Evolutionary conservation across 2,329 filamentous ascomycete species (phyloP).

Genomic region (Ascochyta clinopodiicola): DNA sequence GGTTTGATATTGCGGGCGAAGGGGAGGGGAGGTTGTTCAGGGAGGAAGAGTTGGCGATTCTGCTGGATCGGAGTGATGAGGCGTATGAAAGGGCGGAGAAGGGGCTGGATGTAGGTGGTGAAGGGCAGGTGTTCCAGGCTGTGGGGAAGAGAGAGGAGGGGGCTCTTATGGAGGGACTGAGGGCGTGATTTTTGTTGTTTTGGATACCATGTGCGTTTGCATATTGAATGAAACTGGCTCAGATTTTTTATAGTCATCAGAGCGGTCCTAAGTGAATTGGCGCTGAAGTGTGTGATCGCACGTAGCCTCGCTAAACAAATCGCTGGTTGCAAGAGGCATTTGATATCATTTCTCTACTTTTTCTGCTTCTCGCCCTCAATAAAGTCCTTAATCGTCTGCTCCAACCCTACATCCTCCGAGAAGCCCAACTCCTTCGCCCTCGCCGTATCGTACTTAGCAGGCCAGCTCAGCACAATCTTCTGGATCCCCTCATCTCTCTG

Average conservation of each 20-base stretch:
- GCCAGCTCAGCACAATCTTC: slow-evolving; percentile 64
- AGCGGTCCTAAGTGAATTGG: too few species aligned
- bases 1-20: slow-evolving; percentile 61
- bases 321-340: background rate
- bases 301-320: too few species aligned
- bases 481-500: slow-evolving; percentile 58
- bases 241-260: too few species aligned
- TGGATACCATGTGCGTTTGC: background rate
- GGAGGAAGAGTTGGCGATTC: slow-evolving; percentile 74
- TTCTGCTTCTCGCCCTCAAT: slow-evolving; percentile 38
- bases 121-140: slow-evolving; percentile 67
- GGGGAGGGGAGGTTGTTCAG: slow-evolving; percentile 72
- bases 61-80: slow-evolving; percentile 77
- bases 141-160: slow-evolving; percentile 76
- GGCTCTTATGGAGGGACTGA: slow-evolving; percentile 57
- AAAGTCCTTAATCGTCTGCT: slow-evolving; percentile 56
- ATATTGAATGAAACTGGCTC: background rate
- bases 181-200: slow-evolving; percentile 32
- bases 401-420: slow-evolving; percentile 56
- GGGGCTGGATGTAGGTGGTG: slow-evolving; percentile 74
- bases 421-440: slow-evolving; percentile 63
- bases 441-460: slow-evolving; percentile 61
- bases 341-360: slow-evolving; percentile 1
- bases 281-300: too few species aligned
- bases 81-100: slow-evolving; percentile 77